These are phyloP conservation scores for Fusarium sp. DNA, from an alignment of 2,329 filamentous ascomycete species.

Conservation along the genomic window DNA sequence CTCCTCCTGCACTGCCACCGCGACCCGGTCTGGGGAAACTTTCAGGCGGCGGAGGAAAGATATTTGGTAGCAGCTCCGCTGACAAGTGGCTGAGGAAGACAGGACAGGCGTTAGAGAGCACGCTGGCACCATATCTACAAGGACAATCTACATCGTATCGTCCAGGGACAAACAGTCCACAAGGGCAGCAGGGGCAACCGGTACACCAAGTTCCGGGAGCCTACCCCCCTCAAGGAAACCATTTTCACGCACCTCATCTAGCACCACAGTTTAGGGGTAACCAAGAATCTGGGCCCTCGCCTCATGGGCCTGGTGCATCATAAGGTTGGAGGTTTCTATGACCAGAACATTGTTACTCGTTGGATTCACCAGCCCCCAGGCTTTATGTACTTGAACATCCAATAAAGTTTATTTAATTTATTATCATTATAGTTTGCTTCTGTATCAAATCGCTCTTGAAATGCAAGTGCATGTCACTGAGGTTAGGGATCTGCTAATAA, in stretches of 20 bases:
- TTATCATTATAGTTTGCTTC: neutral
- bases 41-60: slow-evolving; percentile 38
- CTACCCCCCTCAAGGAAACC: slow-evolving; percentile 23
- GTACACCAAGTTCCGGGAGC: slow-evolving; percentile 19
- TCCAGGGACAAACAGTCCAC: slow-evolving; percentile 23
- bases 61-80: slow-evolving; percentile 53
- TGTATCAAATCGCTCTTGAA: neutral
- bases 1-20: slow-evolving; percentile 42
- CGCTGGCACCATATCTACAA: slow-evolving; percentile 51
- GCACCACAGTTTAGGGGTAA: slow-evolving; percentile 42
- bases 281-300: slow-evolving; percentile 22
- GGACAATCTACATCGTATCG: slow-evolving; percentile 30
- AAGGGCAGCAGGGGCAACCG: slow-evolving; percentile 31
- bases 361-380: neutral
- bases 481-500: neutral
- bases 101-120: slow-evolving; percentile 53
- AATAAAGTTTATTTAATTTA: neutral
- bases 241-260: slow-evolving; percentile 41
- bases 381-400: neutral
- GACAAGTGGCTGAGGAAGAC: slow-evolving; percentile 55
- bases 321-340: neutral
- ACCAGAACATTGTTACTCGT: neutral
- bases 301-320: slow-evolving; percentile 21
- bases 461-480: neutral
- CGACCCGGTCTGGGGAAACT: slow-evolving; percentile 39